These are phyloP conservation scores for Nigrograna mackinnonii DNA, from an alignment of 2,329 filamentous ascomycete species.

Conservation along the genomic window DNA sequence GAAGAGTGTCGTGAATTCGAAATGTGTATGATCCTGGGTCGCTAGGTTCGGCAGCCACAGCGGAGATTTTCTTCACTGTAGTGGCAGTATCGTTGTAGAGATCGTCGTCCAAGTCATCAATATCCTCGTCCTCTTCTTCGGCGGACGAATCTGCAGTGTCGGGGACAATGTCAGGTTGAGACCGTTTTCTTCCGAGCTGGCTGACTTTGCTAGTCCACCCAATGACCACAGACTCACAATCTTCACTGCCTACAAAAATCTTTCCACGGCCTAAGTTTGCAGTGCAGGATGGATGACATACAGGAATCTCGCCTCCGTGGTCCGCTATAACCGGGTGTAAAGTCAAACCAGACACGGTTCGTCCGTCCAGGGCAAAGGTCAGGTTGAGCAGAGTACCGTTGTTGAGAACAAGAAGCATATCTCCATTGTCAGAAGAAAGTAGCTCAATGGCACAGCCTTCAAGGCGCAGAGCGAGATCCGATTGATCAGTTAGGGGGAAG, in stretches of 20 bases:
- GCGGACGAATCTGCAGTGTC: slow-evolving; percentile 48
- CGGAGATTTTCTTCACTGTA: slow-evolving; percentile 43
- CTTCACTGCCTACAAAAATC: slow-evolving; percentile 85
- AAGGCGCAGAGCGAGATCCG: slow-evolving; percentile 75
- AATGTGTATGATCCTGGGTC: slow-evolving; percentile 72
- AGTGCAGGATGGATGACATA: slow-evolving; percentile 68
- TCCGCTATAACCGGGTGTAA: slow-evolving; percentile 67
- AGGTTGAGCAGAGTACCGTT: slow-evolving; percentile 76
- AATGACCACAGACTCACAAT: slow-evolving; percentile 78
- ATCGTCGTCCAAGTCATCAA: slow-evolving; percentile 62
- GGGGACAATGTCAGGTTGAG: slow-evolving; percentile 62
- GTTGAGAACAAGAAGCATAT: slow-evolving; percentile 80
- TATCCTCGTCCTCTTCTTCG: slow-evolving; percentile 62
- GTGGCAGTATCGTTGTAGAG: slow-evolving; percentile 64
- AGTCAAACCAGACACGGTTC: slow-evolving; percentile 86
- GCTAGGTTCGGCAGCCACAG: slow-evolving; percentile 40
- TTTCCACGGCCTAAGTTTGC: slow-evolving; percentile 68
- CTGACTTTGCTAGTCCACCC: slow-evolving; percentile 72
- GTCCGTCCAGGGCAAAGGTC: slow-evolving; percentile 84
- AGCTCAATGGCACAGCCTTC: slow-evolving; percentile 81
- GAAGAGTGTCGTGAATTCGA: slow-evolving; percentile 73
- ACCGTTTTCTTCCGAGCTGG: slow-evolving; percentile 63
- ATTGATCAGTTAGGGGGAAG: slow-evolving; percentile 86
- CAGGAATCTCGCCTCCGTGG: slow-evolving; percentile 65
- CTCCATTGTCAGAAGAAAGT: slow-evolving; percentile 75